phyloP scores from a whole-genome alignment of 305 asterid genomes.

The Solanum hybrid region DNA sequence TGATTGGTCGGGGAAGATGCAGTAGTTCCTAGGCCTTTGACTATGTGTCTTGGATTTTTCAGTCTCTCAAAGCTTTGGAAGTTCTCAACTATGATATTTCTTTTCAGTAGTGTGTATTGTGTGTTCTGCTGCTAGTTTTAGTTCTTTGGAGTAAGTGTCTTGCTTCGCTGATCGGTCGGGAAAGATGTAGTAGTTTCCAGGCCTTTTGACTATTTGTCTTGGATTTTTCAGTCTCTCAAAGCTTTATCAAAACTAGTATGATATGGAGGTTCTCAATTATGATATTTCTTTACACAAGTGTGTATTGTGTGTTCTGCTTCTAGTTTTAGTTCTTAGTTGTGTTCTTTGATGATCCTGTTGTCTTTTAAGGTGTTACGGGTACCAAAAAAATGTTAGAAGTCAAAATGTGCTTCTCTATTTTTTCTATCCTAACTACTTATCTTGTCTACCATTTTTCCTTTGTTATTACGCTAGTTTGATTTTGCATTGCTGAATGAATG shows the following conservation, averaged over 20 bases:
- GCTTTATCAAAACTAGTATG: background rate
- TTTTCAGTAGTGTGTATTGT: too few relatives aligned
- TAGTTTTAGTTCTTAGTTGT: background rate
- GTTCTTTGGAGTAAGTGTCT: background rate
- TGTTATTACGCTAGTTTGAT: background rate
- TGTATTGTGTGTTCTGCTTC: background rate
- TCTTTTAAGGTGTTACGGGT: background rate
- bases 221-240: background rate
- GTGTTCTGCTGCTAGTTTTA: background rate
- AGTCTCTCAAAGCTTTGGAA: background rate
- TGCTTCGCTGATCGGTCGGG: background rate
- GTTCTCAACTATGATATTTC: background rate
- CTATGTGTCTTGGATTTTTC: background rate
- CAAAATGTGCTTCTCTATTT: background rate
- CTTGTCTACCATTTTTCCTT: too few relatives aligned
- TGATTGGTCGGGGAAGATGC: background rate
- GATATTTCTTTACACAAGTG: background rate
- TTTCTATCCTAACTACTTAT: background rate
- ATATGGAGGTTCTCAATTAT: background rate
- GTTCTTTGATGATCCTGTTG: background rate
- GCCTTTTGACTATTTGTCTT: background rate
- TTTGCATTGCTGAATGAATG: background rate
- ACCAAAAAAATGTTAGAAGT: background rate
- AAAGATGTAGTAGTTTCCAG: background rate
- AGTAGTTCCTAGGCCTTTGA: background rate